Base-by-base conservation (phyloP, 192 early-diverging fungal species). In the Backusella mclennaniae region DNA sequence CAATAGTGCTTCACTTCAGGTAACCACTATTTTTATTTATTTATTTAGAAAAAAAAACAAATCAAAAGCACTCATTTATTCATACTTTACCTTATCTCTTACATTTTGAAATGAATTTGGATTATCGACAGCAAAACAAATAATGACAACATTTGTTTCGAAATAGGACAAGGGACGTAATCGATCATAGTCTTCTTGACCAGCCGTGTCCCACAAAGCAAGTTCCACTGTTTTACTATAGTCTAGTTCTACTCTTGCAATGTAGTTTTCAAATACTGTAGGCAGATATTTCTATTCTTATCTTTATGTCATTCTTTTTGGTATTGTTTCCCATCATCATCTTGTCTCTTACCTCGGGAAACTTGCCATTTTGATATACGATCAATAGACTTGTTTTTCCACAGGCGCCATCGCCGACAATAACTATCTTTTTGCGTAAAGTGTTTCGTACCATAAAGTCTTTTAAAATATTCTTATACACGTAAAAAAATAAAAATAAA, bases 201-300 rank as follows among this genome's bases (percentile, higher is more conserved):
- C 68, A 0, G 75, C 75, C 23, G 75, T 76, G 35, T 76, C 75
- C 75, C 75, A 76, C 35, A 76, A 17, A 29, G 75, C 75, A 23
- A 76, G 44, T 26, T 76, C 75, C 3, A 76, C 66, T 0, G 66
- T 56, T 35, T 69, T 69, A 14, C 26, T 63, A 17, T 68, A 42
- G n/a, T 76, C 75, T 17, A 76, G 23, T 21, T 76, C 67, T n/a
- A 76, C 67, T 53, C 42, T 67, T 36, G 67, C 33, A 15, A 76
- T 68, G 38, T 76, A 69, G 35, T 41, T 76, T 52, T 76, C 75
- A 49, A 76, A 76, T 35, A 76, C 75, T 15, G 75, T 76, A 21
- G 75, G 75, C 56, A 76, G 21, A 69, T 69, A 69, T 38, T 69
- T 69, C 68, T 69, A 69, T 21, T 69, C 21, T 67, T 35, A 67